These are phyloP conservation scores for Lyophyllum atratum DNA, from an alignment of 768 basidiomycete genomes.

Conservation along the genomic window DNA sequence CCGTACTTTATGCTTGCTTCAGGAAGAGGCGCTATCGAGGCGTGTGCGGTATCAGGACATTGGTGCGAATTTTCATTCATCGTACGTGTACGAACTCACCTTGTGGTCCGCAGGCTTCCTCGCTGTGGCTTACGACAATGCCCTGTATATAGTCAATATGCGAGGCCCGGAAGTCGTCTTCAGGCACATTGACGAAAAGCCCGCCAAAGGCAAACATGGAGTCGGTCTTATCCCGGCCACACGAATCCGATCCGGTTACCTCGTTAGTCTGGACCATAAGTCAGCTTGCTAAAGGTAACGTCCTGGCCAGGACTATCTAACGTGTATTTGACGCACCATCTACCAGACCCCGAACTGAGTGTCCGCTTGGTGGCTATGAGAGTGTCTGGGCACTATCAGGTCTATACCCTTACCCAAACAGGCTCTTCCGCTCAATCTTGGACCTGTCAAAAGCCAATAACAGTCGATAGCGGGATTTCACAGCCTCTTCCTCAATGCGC, in stretches of 20 bases:
- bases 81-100: background rate
- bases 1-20: conserved; percentile 64
- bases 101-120: conserved; percentile 59
- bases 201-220: conserved; percentile 40
- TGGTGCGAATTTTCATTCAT: conserved; percentile 44
- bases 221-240: conserved; percentile 32
- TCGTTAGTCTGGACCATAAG: conserved; percentile 71
- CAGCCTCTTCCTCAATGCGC: conserved; percentile 47
- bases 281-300: conserved; percentile 51
- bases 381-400: conserved; percentile 56
- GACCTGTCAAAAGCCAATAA: conserved; percentile 34
- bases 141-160: conserved; percentile 70
- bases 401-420: conserved; percentile 53
- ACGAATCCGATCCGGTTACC: conserved; percentile 46
- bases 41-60: conserved; percentile 71
- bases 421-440: conserved; percentile 35
- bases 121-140: conserved; percentile 66
- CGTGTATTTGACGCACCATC: background rate
- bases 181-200: conserved; percentile 40
- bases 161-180: conserved; percentile 71
- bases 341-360: conserved; percentile 43
- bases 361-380: conserved; percentile 66
- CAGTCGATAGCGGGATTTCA: conserved; percentile 38
- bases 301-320: background rate
- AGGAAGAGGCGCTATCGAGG: conserved; percentile 46